phyloP scores from a whole-genome alignment of 2,329 filamentous ascomycete species.

The Aspergillus clavatus region DNA sequence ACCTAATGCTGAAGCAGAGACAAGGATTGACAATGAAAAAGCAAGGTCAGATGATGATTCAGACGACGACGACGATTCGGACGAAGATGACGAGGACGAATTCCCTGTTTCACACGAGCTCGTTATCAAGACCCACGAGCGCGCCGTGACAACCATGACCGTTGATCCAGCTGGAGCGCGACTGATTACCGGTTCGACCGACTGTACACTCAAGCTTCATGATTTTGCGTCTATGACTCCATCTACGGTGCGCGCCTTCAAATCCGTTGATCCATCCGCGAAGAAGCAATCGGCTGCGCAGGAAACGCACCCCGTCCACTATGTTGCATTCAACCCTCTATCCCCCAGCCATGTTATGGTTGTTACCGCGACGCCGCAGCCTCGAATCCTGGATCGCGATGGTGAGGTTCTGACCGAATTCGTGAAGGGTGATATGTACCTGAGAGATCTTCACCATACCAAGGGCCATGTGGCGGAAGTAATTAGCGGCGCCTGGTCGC shows the following conservation, averaged over 20 bases:
- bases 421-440: conserved; percentile 96
- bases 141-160: conserved; percentile 76
- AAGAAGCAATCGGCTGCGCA: conserved; percentile 65
- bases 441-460: conserved; percentile 95
- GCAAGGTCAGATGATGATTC: conserved; percentile 67
- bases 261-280: conserved; percentile 79
- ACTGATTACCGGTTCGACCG: conserved; percentile 83
- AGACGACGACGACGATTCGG: conserved; percentile 52
- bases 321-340: conserved; percentile 78
- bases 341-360: conserved; percentile 78
- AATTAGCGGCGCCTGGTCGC: conserved; percentile 85
- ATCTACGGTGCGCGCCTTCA: conserved; percentile 89
- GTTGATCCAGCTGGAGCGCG: conserved; percentile 81
- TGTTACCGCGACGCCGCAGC: conserved; percentile 81
- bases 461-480: conserved; percentile 95
- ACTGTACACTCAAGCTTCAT: conserved; percentile 87
- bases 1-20: conserved; percentile 18
- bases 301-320: conserved; percentile 84
- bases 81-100: conserved; percentile 70
- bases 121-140: conserved; percentile 85
- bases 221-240: conserved; percentile 96
- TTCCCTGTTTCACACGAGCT: conserved; percentile 92
- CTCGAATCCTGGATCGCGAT: conserved; percentile 83
- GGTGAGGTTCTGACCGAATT: conserved; percentile 83
- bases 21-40: conserved; percentile 19